Conservation (phyloP, 2,329 filamentous ascomycete genomes). For the Ilyonectria mors-panacis region DNA sequence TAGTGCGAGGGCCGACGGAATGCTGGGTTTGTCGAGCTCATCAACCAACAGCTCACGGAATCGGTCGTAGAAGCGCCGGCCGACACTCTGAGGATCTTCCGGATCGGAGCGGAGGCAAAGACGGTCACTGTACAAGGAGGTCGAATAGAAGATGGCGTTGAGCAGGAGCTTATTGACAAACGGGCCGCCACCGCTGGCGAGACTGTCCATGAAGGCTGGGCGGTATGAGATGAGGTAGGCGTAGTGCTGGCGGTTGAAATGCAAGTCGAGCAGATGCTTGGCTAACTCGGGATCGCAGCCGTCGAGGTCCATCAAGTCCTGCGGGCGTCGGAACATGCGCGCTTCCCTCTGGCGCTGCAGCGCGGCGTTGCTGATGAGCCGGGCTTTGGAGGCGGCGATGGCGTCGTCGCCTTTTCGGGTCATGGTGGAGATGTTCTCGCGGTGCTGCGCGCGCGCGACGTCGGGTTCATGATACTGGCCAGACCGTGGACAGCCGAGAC, state of each 20-base stretch:
- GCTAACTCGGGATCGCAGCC: constrained; percentile 53
- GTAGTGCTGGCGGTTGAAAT: constrained; percentile 56
- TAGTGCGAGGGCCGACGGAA: constrained; percentile 55
- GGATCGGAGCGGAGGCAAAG: constrained; percentile 52
- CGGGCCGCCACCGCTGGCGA: constrained; percentile 52
- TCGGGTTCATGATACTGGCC: constrained; percentile 54
- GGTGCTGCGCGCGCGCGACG: constrained; percentile 47
- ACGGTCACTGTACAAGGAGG: constrained; percentile 56
- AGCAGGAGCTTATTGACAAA: constrained; percentile 56
- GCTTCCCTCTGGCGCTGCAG: constrained; percentile 52
- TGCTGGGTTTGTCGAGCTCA: constrained; percentile 52
- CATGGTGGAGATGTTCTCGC: constrained; percentile 50
- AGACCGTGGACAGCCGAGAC: constrained; percentile 54
- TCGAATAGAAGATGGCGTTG: constrained; percentile 59
- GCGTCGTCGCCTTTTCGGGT: constrained; percentile 46
- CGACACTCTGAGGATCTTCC: constrained; percentile 52
- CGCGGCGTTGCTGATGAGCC: constrained; percentile 55
- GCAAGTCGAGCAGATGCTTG: constrained; percentile 55
- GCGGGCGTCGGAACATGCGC: constrained; percentile 50
- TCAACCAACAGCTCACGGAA: constrained; percentile 55
- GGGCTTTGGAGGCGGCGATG: constrained; percentile 50
- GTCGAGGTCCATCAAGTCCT: constrained; percentile 53
- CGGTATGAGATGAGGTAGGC: constrained; percentile 57
- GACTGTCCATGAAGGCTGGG: constrained; percentile 57
- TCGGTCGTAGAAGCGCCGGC: constrained; percentile 55